Evolutionary conservation across 768 basidiomycete species (phyloP), one percentile per base, ranked within the genome.

Genomic region (Lentinula raphanica): DNA sequence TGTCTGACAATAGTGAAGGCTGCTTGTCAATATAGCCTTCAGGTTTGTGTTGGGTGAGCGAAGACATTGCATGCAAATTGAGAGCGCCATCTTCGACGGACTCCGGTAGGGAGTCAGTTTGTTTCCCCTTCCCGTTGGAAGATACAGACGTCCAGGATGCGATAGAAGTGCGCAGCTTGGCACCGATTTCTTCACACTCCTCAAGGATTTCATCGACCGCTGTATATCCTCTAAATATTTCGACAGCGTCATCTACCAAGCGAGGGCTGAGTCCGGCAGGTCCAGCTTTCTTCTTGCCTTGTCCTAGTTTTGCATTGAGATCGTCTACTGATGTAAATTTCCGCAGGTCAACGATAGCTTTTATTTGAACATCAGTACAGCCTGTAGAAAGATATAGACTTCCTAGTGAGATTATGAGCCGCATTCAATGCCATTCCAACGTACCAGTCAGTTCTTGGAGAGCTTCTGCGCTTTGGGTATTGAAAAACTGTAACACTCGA

Each of bases 121-220:
- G 23, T 32, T 69, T 78, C 42, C 61, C 72, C 60, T 78, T 68
- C 55, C 68, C 72, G 72, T 82, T 65, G 68, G 72, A 66, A 69
- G 75, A 49, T 45, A 63, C 35, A 62, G 71, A 65, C 17, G 80
- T 78, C 95, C 97, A 99, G 12, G 87, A 83, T 12, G 86, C 80
- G 64, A 98, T 91, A 45, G 88, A 82, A 21, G 80, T 71, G 36
- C 83, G 82, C 42, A 99, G 80, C 56, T 83, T 77, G 2, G 81
- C 76, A 19, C 95, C 96, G 64, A 94, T 93, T 56, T 78, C 74
- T 71, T 98, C 94, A 70, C 96, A 98, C 56, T 89, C 84, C 69
- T 86, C 85, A 13, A 99, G 82, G 62, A 98, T 87, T 60, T 78
- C 83, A 69, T 99, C 97, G 56, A 98, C 94, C 36, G 87, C 83